A percentile compares a stretch with the other conserved stretches of the same genome.
phyloP scores from a whole-genome alignment of 352 stramenopile genomes.

The Phytophthora europaea region DNA sequence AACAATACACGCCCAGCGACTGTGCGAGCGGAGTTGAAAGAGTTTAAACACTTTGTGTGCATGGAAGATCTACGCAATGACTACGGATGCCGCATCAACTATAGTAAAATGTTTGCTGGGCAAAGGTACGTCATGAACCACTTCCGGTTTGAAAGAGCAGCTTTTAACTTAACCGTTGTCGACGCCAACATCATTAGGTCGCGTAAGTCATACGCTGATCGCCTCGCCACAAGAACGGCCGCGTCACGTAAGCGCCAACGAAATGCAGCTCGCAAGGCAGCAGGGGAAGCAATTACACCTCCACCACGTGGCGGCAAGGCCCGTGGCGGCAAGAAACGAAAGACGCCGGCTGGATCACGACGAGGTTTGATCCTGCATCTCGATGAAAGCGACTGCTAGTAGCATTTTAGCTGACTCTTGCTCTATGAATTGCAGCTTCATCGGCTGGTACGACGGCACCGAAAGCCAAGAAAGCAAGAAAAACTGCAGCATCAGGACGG shows the following conservation, averaged over 20 bases:
- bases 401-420: background rate
- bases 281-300: background rate
- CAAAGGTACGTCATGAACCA: constrained; percentile 48
- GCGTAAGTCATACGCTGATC: constrained; percentile 66
- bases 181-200: constrained; percentile 22
- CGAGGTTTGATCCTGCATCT: constrained; percentile 32
- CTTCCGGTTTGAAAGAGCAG: background rate
- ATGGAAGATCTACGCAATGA: constrained; percentile 67
- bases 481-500: constrained; percentile 31
- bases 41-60: constrained; percentile 74
- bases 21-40: constrained; percentile 54
- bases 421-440: constrained; percentile 20
- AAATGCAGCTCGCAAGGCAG: constrained; percentile 26
- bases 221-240: constrained; percentile 44
- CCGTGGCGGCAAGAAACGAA: constrained; percentile 38
- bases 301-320: constrained; percentile 30
- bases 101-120: constrained; percentile 77
- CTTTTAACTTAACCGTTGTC: background rate
- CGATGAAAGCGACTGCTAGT: background rate
- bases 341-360: constrained; percentile 27
- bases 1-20: constrained; percentile 29
- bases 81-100: constrained; percentile 73
- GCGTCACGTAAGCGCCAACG: constrained; percentile 67
- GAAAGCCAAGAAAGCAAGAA: constrained; percentile 41
- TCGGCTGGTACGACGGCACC: constrained; percentile 23